A percentile compares a stretch with the other conserved stretches of the same genome.
phyloP scores from a whole-genome alignment of 106 monocot species.

The Gastrodia elata region DNA sequence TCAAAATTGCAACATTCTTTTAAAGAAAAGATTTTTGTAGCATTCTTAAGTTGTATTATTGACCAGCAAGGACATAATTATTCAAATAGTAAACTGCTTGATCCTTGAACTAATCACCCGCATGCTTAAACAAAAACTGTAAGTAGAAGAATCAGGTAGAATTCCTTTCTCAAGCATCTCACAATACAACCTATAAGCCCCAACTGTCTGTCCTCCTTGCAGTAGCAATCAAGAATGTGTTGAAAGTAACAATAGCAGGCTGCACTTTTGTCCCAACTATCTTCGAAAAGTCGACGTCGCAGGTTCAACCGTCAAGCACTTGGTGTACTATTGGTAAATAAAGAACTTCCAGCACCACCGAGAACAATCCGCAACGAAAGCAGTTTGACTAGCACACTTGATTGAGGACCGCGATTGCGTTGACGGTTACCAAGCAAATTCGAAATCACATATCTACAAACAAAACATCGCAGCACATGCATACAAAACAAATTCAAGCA shows the following conservation, averaged over 20 bases:
- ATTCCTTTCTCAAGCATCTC: slow-evolving; percentile 68
- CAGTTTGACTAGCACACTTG: too few species aligned
- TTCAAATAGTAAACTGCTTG: slow-evolving; percentile 33
- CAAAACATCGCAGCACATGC: too few species aligned
- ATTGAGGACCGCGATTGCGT: too few species aligned
- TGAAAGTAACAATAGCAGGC: slow-evolving; percentile 57
- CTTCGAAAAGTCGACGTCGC: slow-evolving; percentile 39
- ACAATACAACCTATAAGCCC: slow-evolving; percentile 49
- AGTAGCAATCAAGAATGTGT: slow-evolving; percentile 72
- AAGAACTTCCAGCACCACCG: too few species aligned
- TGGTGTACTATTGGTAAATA: too few species aligned
- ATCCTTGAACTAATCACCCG: slow-evolving; percentile 32
- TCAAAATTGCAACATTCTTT: neutral
- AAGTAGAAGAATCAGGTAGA: slow-evolving; percentile 51
- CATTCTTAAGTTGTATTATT: slow-evolving; percentile 1
- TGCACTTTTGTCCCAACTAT: slow-evolving; percentile 30
- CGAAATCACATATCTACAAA: too few species aligned
- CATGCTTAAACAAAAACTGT: slow-evolving; percentile 50
- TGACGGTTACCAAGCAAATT: too few species aligned
- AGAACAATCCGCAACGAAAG: too few species aligned
- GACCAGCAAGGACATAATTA: slow-evolving; percentile 37
- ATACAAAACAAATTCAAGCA: too few species aligned
- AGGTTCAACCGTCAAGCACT: slow-evolving; percentile 31
- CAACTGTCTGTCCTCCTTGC: too few species aligned
- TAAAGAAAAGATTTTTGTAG: too few species aligned